Evolutionary conservation across 495 filamentous ascomycete species (phyloP), one percentile per base, ranked within the genome.

Genomic region (Jackrogersella multiformis): DNA sequence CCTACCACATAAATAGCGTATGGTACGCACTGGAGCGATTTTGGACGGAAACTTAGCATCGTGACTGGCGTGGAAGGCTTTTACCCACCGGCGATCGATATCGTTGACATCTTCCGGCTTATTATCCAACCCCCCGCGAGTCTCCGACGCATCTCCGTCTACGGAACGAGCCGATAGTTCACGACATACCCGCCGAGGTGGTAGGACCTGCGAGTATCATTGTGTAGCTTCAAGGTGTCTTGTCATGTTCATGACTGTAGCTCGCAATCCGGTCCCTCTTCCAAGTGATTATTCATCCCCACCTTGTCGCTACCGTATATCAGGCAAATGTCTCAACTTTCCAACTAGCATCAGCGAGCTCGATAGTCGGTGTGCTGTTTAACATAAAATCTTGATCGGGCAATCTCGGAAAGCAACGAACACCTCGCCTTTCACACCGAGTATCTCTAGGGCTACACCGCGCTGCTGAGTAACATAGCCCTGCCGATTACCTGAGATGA

Each of bases 121-220:
- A 82, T 74, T 1, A 69, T 76, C 53, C 42, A 1, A 2, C 79
- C 75, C 28, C 80, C 71, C 23, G 79, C 71, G 0, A 79, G 68
- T 52, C 79, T 80, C 45, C 68, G 76, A 59, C 53, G 54, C 21
- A 74, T 81, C 34, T 79, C 79, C 15, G 59, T 68, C 39, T 56
- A 68, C 5, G 81, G 82, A 10, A 80, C 74, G 54, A 83, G 73
- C 53, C 74, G 74, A 52, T 80, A 84, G 59, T 84, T 85, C 53
- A 77, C 74, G 5, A 83, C 76, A 35, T 82, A 83, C 38, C 83
- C 75, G 44, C 79, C 81, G 62, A 81, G 81, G 35, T 78, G 81
- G 57, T 81, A 84, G 8, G 82, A 79, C 76, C 56, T 85, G 83
- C 15, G 78, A 79, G 61, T 84, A 82, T 54, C 79, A 76, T n/a